Percentiles rank a stretch among this genome's conserved stretches.
phyloP scores from a whole-genome alignment of 306 rosid genomes.

The Begonia masoniana region DNA sequence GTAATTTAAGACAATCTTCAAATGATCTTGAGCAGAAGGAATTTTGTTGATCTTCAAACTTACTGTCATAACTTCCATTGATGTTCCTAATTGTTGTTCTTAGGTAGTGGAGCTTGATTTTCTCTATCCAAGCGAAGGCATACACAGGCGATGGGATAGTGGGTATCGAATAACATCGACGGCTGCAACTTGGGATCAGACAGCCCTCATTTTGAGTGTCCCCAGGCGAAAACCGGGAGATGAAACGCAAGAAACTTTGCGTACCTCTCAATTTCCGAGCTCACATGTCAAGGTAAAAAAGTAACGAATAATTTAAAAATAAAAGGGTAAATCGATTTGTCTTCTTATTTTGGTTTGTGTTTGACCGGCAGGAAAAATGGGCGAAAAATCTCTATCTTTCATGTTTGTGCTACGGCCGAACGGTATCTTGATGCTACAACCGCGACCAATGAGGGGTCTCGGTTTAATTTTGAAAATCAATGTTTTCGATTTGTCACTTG shows the following conservation, averaged over 20 bases:
- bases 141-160: not conserved
- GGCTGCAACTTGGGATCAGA: constrained; percentile 93
- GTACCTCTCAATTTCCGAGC: constrained; percentile 92
- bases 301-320: not conserved
- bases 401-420: constrained; percentile 81
- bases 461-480: not conserved
- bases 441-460: no score
- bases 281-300: constrained; percentile 74
- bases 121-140: not conserved
- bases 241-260: constrained; percentile 93
- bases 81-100: not conserved
- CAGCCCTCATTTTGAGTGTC: constrained; percentile 82
- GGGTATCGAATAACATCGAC: constrained; percentile 50
- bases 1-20: no score
- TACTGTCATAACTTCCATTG: not conserved
- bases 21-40: no score
- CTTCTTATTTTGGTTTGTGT: not conserved
- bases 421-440: constrained; percentile 39
- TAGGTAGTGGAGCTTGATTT: not conserved
- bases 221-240: constrained; percentile 77
- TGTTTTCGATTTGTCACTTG: no score
- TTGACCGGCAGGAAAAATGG: constrained; percentile 72
- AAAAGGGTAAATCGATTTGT: no score
- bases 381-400: constrained; percentile 77
- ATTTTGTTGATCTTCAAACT: no score